These are phyloP conservation scores for Metschnikowia proteae DNA, from an alignment of 805 yeast species.

Conservation along the genomic window DNA sequence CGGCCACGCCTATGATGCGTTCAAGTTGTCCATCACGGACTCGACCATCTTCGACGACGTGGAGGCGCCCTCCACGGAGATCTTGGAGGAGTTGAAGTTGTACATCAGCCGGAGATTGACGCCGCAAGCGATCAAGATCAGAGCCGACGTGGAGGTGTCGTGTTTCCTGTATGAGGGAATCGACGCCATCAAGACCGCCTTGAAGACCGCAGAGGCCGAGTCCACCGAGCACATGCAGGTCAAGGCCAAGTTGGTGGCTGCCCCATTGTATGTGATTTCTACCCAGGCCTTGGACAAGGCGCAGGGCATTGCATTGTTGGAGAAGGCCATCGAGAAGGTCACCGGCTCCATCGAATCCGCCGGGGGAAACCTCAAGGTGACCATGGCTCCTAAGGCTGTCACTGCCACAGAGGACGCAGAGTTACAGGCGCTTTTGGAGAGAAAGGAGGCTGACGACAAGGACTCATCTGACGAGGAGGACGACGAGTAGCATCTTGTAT, in stretches of 20 bases:
- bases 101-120: conserved; percentile 93
- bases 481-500: conserved; percentile 26
- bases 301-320: conserved; percentile 77
- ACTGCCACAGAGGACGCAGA: conserved; percentile 98
- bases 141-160: conserved; percentile 98
- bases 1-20: conserved; percentile 97
- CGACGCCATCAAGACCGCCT: conserved; percentile 90
- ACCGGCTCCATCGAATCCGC: conserved; percentile 61
- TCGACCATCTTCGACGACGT: conserved; percentile 81
- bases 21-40: conserved; percentile 92
- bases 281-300: conserved; percentile 90
- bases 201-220: conserved; percentile 78
- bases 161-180: conserved; percentile 97
- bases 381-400: conserved; percentile 98
- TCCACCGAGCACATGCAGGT: conserved; percentile 84
- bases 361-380: conserved; percentile 86
- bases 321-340: conserved; percentile 75
- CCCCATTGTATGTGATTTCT: conserved; percentile 91
- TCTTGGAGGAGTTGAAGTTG: conserved; percentile 77
- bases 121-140: conserved; percentile 95
- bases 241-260: conserved; percentile 93
- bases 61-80: conserved; percentile 64
- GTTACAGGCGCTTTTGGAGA: conserved; percentile 90
- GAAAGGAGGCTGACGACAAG: conserved; percentile 84
- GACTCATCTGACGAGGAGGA: conserved; percentile 80